These are phyloP conservation scores for Inosperma sp. DNA, from an alignment of 768 basidiomycete species.

Conservation along the genomic window DNA sequence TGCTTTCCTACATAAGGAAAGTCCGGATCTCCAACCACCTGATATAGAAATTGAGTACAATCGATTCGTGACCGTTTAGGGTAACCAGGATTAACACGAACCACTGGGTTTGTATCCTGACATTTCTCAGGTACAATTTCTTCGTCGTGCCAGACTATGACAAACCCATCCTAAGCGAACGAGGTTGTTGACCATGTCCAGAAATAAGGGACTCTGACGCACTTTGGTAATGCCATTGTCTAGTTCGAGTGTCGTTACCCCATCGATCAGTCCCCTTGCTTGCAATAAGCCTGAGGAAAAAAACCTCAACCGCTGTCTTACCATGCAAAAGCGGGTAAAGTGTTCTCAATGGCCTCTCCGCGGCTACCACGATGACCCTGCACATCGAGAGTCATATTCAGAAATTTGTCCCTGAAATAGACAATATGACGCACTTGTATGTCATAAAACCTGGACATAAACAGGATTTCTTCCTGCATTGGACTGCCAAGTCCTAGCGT, in stretches of 20 bases:
- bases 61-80: not conserved
- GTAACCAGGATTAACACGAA: no score
- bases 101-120: conserved; percentile 59
- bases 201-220: conserved; percentile 3
- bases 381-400: not conserved
- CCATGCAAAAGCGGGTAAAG: conserved; percentile 74
- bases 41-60: conserved; percentile 10
- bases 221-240: conserved; percentile 77
- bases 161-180: conserved; percentile 57
- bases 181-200: not conserved
- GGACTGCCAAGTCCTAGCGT: conserved; percentile 10
- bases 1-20: conserved; percentile 77
- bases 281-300: conserved; percentile 8
- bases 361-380: conserved; percentile 76
- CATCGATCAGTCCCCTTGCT: conserved; percentile 66
- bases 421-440: conserved; percentile 18
- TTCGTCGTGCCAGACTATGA: conserved; percentile 81
- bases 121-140: conserved; percentile 61
- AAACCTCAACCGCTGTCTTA: conserved; percentile 25
- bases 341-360: conserved; percentile 71
- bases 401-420: not conserved
- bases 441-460: conserved; percentile 38
- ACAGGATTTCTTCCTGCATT: conserved; percentile 4
- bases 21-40: conserved; percentile 54
- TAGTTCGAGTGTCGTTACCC: conserved; percentile 71